These are phyloP conservation scores for Lasiosphaeriaceae sp. DNA, from an alignment of 495 filamentous ascomycete genomes.

Conservation along the genomic window DNA sequence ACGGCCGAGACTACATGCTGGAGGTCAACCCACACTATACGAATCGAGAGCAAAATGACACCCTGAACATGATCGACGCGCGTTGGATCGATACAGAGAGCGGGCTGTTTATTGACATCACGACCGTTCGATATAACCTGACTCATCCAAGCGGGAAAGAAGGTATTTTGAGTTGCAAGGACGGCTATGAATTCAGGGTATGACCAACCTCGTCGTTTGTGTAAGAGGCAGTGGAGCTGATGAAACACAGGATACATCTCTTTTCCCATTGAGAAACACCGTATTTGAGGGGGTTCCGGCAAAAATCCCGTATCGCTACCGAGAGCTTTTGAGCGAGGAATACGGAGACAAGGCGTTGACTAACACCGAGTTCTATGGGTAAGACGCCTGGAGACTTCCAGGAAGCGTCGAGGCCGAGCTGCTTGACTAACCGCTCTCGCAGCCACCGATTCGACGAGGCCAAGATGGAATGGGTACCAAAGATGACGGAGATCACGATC, in stretches of 20 bases:
- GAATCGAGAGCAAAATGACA: slow-evolving; percentile 58
- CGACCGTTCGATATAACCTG: slow-evolving; percentile 30
- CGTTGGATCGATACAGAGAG: slow-evolving; percentile 70
- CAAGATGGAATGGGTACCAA: slow-evolving; percentile 32
- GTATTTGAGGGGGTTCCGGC: slow-evolving; percentile 58
- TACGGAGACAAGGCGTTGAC: slow-evolving; percentile 53
- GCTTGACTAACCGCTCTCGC: neutral
- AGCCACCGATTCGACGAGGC: slow-evolving; percentile 40
- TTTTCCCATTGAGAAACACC: slow-evolving; percentile 44
- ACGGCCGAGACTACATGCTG: slow-evolving; percentile 57
- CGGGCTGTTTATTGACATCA: slow-evolving; percentile 75
- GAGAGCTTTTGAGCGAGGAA: slow-evolving; percentile 56
- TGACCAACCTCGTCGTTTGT: neutral
- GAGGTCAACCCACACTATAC: slow-evolving; percentile 65
- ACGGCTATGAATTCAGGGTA: slow-evolving; percentile 39
- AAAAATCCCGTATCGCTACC: slow-evolving; percentile 60
- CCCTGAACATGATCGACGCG: slow-evolving; percentile 67
- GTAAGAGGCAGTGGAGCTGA: slow-evolving; percentile 6
- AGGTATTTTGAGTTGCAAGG: slow-evolving; percentile 39
- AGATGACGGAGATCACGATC: neutral
- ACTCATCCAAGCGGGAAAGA: slow-evolving; percentile 27
- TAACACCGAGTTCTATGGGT: slow-evolving; percentile 51
- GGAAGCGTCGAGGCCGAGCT: neutral
- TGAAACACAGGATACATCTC: slow-evolving; percentile 30
- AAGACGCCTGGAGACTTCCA: slow-evolving; percentile 20